Evolutionary conservation across 495 filamentous ascomycete genomes (phyloP).

Genomic region (Daldinia bambusicola): DNA sequence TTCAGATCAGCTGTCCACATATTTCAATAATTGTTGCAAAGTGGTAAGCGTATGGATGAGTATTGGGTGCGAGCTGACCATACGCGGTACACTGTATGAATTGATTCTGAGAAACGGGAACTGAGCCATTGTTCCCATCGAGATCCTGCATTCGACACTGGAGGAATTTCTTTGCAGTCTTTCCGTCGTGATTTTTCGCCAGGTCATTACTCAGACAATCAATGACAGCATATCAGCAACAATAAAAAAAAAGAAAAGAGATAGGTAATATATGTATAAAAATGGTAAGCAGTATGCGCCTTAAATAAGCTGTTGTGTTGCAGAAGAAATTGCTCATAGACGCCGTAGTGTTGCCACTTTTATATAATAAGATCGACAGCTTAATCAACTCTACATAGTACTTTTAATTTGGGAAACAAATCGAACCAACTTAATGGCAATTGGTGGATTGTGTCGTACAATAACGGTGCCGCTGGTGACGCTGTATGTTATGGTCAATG

Average conservation of each 20-base stretch:
- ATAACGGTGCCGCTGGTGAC: constrained; percentile 29
- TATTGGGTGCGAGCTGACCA: constrained; percentile 10
- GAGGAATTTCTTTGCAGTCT: not conserved
- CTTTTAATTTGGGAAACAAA: constrained; percentile 5
- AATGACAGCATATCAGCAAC: not conserved
- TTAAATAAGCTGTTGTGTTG: constrained; percentile 4
- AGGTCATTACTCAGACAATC: constrained; percentile 7
- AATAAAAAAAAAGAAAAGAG: not conserved
- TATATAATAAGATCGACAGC: constrained; percentile 18
- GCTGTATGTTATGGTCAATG: constrained; percentile 10
- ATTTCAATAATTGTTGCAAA: constrained; percentile 8
- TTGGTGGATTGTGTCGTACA: constrained; percentile 25
- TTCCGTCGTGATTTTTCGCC: not conserved
- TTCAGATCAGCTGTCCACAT: constrained; percentile 37
- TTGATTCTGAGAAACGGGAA: constrained; percentile 17
- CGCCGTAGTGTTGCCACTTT: constrained; percentile 12
- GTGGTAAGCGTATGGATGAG: constrained; percentile 4
- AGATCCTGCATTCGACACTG: constrained; percentile 34
- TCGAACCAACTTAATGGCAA: constrained; percentile 6
- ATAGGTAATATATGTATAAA: not conserved
- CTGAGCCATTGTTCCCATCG: constrained; percentile 17
- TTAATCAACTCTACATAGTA: not conserved
- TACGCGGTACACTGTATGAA: constrained; percentile 25
- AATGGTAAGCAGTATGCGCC: not conserved
- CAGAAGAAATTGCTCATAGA: constrained; percentile 11